phyloP scores from a whole-genome alignment of 805 yeast species.

The Metschnikowia rubicola region DNA sequence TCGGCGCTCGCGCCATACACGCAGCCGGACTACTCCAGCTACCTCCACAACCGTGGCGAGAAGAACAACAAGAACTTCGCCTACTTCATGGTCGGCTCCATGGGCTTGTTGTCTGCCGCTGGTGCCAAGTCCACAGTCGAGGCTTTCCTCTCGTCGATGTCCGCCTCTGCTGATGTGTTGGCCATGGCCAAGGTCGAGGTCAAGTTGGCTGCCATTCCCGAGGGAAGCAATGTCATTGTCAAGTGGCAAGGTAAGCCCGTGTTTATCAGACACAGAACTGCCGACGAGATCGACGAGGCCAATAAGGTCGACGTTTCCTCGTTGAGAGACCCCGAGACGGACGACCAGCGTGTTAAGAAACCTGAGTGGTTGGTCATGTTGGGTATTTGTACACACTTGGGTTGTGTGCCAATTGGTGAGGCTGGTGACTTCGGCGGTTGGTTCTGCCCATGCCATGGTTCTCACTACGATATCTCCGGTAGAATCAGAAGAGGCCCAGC shows the following conservation, averaged over 20 bases:
- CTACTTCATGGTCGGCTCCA: constrained; percentile 96
- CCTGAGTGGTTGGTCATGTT: constrained; percentile 99
- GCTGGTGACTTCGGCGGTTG: constrained; percentile 99
- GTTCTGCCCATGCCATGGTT: constrained; percentile 99
- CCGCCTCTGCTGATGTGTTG: constrained; percentile 97
- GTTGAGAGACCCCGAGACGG: constrained; percentile 93
- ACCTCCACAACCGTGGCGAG: constrained; percentile 71
- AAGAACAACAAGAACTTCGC: constrained; percentile 75
- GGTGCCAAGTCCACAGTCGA: constrained; percentile 96
- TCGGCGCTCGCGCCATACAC: constrained; percentile 72
- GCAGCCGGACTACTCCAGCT: constrained; percentile 85
- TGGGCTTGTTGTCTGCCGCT: constrained; percentile 86
- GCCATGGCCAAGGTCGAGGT: constrained; percentile 99
- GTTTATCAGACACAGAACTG: constrained; percentile 97
- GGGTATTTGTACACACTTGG: constrained; percentile 99
- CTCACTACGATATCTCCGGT: constrained; percentile 99
- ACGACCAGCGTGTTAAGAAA: constrained; percentile 87
- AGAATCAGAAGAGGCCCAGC: constrained; percentile 99
- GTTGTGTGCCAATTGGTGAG: constrained; percentile 99
- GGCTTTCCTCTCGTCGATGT: constrained; percentile 85
- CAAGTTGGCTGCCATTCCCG: constrained; percentile 87
- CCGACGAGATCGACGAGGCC: constrained; percentile 91
- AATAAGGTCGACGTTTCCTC: constrained; percentile 69
- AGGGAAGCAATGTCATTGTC: constrained; percentile 95
- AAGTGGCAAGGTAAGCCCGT: constrained; percentile 99